A percentile compares a stretch with the other conserved stretches of the same genome.
These are phyloP conservation scores for Talaromyces verruculosus DNA, from an alignment of 2,329 filamentous ascomycete genomes.

Conservation along the genomic window DNA sequence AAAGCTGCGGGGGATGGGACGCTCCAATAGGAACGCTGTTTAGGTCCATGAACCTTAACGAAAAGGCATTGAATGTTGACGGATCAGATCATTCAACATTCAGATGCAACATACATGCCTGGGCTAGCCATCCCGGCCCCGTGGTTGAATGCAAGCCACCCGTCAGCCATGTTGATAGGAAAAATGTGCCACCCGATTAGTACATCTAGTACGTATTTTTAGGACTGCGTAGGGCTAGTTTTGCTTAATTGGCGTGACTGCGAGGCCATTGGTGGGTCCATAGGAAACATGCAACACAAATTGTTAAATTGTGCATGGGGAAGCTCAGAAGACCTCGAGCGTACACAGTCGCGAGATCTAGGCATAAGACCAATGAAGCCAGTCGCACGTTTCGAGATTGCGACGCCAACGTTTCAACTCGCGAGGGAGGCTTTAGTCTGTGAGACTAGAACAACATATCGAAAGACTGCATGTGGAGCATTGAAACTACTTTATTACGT, in stretches of 20 bases:
- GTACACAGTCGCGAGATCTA: slow-evolving; percentile 9
- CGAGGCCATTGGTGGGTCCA: background rate
- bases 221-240: background rate
- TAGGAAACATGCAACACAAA: background rate
- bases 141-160: slow-evolving; percentile 20
- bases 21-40: background rate
- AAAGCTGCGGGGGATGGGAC: background rate
- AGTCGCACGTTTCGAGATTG: background rate
- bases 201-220: background rate
- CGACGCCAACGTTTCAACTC: slow-evolving; percentile 16
- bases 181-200: slow-evolving; percentile 7
- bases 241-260: background rate
- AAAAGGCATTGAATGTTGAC: background rate
- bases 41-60: background rate
- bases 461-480: background rate
- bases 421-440: slow-evolving; percentile 3
- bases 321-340: slow-evolving; percentile 5
- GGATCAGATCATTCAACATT: background rate
- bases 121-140: slow-evolving; percentile 16
- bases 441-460: background rate
- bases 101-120: slow-evolving; percentile 19
- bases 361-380: slow-evolving; percentile 15
- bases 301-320: background rate
- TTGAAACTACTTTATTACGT: background rate
- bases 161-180: slow-evolving; percentile 11